phyloP scores from a whole-genome alignment of 305 asterid genomes.

The Fraxinus albicans region DNA sequence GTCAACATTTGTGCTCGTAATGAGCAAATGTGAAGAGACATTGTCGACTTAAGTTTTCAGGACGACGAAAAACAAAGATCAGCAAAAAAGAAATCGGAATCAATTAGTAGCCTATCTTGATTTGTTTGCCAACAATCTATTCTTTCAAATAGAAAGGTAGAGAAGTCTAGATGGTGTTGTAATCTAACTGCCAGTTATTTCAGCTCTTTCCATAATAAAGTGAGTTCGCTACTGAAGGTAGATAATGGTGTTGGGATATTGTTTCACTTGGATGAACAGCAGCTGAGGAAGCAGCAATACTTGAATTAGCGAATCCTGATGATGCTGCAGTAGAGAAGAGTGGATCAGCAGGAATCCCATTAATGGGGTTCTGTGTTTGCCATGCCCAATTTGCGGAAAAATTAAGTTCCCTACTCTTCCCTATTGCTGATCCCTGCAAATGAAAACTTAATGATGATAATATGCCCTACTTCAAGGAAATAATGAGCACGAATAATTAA shows the following conservation, averaged over 20 bases:
- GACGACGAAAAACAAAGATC: not conserved
- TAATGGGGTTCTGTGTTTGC: slow-evolving; percentile 30
- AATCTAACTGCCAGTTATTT: slow-evolving; percentile 24
- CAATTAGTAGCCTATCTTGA: slow-evolving; percentile 13
- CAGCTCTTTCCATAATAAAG: slow-evolving; percentile 40
- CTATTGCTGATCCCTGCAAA: slow-evolving; percentile 65
- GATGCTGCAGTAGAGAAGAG: slow-evolving; percentile 91
- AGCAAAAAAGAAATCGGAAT: slow-evolving; percentile 7
- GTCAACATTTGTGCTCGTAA: not conserved
- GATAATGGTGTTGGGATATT: slow-evolving; percentile 34
- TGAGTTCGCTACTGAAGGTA: slow-evolving; percentile 38
- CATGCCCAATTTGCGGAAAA: slow-evolving; percentile 47
- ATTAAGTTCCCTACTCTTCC: slow-evolving; percentile 48
- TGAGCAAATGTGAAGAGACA: not conserved
- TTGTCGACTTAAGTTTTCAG: not conserved
- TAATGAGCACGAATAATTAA: not conserved
- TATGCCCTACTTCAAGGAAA: not conserved
- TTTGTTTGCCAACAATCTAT: slow-evolving; percentile 18
- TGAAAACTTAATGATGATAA: not conserved
- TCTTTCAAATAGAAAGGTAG: slow-evolving; percentile 15
- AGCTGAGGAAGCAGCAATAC: slow-evolving; percentile 36
- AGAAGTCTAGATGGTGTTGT: not conserved
- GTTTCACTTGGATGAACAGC: slow-evolving; percentile 41
- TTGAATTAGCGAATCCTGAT: slow-evolving; percentile 89
- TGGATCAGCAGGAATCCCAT: slow-evolving; percentile 38